Base-by-base conservation (phyloP, 495 filamentous ascomycete genomes). In the Trichoderma orchidacearum region DNA sequence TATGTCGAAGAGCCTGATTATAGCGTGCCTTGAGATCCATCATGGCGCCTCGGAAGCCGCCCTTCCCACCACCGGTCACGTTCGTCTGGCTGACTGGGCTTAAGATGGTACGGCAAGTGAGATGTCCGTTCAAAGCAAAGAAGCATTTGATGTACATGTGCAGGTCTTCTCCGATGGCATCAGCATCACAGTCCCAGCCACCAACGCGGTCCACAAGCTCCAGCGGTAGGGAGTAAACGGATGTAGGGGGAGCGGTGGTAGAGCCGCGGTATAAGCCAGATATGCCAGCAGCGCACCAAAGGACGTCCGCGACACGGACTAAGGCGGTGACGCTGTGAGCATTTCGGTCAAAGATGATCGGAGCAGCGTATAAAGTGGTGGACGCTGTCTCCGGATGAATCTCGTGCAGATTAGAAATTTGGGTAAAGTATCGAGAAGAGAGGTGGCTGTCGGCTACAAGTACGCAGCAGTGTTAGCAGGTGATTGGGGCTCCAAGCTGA, bases 81-180 rank as follows among this genome's bases (percentile, higher is more conserved):
- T 87, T 85, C 67, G 79, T 84, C 56, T 85, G 82, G 62, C 83
- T 86, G 45, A 82, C 82, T 1, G 84, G 81, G 57, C 78, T 76
- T 61, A 79, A 66, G 18, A 87, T 70, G 1, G 76, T 76, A 50
- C 74, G 65, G 53, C 65, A 64, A 4, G 80, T 76, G 35, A 87
- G 56, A 58, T 84, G 80, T 9, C 83, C 83, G 29, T 80, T 80
- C 1, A 84, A 74, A 4, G 81, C 80, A 55, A 86, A 86, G 68
- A 86, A 87, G 70, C 83, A 87, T 68, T 87, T 86, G 52, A 86
- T 70, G 57, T 85, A 81, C 84, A 86, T 87, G 68, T 87, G 84
- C 64, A 87, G 68, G 60, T 87, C 84, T 63, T 87, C 84, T 51
- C 84, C 84, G 57, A 87, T 85, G 13, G 83, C 81, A 34, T 82